Conservation (phyloP, 1,284 basidiomycete species). For the Paramarasmius palmivorus region DNA sequence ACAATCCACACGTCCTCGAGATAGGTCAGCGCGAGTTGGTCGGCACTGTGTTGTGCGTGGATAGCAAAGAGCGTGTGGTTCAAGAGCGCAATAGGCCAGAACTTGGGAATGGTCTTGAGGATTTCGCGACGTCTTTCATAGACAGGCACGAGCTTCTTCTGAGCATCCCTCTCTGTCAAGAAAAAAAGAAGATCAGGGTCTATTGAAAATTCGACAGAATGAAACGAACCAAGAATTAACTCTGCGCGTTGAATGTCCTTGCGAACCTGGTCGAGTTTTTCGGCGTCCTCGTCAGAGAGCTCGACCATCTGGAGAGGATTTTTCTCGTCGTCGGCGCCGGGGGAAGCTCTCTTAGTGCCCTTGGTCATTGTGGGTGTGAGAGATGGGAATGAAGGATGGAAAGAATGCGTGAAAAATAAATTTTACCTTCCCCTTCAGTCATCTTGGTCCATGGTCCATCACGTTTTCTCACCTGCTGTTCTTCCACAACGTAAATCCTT, state of each 20-base stretch:
- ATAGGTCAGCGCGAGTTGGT: constrained; percentile 73
- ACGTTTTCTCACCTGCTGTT: too few species aligned
- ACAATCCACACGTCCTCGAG: constrained; percentile 80
- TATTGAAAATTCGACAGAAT: background rate
- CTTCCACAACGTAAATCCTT: too few species aligned
- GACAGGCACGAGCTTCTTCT: constrained; percentile 55
- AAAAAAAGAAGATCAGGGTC: constrained; percentile 2
- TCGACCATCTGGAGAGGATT: constrained; percentile 65
- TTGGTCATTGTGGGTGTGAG: constrained; percentile 33
- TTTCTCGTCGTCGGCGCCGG: constrained; percentile 70
- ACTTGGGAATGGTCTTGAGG: constrained; percentile 66
- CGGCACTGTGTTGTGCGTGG: constrained; percentile 66
- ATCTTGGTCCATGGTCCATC: too few species aligned
- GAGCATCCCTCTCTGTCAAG: constrained; percentile 59
- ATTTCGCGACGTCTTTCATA: constrained; percentile 69
- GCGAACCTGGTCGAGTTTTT: constrained; percentile 61
- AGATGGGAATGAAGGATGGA: constrained; percentile 18
- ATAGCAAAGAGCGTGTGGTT: constrained; percentile 62
- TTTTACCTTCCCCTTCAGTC: constrained; percentile 1
- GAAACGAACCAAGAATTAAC: constrained; percentile 63
- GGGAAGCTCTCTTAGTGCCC: constrained; percentile 74
- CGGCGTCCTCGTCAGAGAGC: constrained; percentile 66
- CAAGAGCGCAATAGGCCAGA: constrained; percentile 80
- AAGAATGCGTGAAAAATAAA: constrained; percentile 20
- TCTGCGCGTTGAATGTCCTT: constrained; percentile 69